Conservation (phyloP, 805 yeast genomes). For the Candida saitoana region DNA sequence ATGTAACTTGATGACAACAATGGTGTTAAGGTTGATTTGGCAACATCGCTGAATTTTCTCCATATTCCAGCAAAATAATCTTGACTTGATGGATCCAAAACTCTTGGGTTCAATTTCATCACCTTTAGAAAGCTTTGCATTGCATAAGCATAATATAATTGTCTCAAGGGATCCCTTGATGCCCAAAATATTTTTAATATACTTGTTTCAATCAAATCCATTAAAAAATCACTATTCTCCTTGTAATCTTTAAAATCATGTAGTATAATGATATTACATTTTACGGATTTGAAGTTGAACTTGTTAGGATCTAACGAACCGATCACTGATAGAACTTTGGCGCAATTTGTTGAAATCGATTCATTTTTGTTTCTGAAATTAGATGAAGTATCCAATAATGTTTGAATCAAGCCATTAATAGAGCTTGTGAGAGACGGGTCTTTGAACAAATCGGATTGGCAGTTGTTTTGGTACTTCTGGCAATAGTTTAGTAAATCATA, state of each 20-base stretch:
- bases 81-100: constrained; percentile 16
- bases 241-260: constrained; percentile 57
- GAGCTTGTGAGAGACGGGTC: constrained; percentile 22
- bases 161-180: constrained; percentile 80
- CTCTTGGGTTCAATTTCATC: constrained; percentile 42
- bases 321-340: constrained; percentile 66
- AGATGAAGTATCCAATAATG: constrained; percentile 53
- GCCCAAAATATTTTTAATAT: constrained; percentile 88
- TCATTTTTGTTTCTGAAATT: constrained; percentile 47
- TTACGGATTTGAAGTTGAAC: constrained; percentile 41
- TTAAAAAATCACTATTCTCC: constrained; percentile 65
- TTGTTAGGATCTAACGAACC: constrained; percentile 72
- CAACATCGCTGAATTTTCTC: constrained; percentile 58
- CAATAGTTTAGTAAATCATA: constrained; percentile 57
- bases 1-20: constrained; percentile 70
- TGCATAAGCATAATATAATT: constrained; percentile 77
- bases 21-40: constrained; percentile 73
- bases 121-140: constrained; percentile 81
- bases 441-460: constrained; percentile 41
- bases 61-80: constrained; percentile 39
- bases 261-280: constrained; percentile 46
- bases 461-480: constrained; percentile 44
- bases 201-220: constrained; percentile 59
- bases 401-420: constrained; percentile 46
- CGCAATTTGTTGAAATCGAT: constrained; percentile 54